Percentiles rank a stretch among this genome's conserved stretches.
phyloP scores from a whole-genome alignment of 768 basidiomycete species.

The Tricholoma furcatifolium region DNA sequence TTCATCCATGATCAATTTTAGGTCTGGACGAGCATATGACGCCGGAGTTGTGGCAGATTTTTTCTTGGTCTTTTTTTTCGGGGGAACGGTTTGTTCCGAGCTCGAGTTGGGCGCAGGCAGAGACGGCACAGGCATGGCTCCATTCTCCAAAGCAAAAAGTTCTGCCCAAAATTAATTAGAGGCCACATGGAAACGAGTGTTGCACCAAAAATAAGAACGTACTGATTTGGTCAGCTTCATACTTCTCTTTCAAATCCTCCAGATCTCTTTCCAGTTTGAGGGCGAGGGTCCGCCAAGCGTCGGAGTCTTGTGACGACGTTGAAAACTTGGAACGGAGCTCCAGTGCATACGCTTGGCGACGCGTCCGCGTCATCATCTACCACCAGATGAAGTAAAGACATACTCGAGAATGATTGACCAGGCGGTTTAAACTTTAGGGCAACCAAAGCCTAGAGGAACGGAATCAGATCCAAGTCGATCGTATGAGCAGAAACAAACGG shows the following conservation, averaged over 20 bases:
- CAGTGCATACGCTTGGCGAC: constrained; percentile 41
- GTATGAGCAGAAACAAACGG: constrained; percentile 14
- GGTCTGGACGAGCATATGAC: constrained; percentile 9
- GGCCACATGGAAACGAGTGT: constrained; percentile 12
- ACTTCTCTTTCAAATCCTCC: constrained; percentile 34
- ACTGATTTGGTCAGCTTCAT: constrained; percentile 44
- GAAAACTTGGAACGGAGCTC: constrained; percentile 38
- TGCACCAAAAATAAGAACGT: constrained; percentile 8
- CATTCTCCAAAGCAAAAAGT: constrained; percentile 22
- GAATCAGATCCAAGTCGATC: background rate
- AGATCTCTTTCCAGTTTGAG: constrained; percentile 41
- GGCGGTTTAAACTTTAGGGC: constrained; percentile 45
- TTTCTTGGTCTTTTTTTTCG: constrained; percentile 21
- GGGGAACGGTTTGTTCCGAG: constrained; percentile 9
- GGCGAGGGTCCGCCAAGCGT: constrained; percentile 40
- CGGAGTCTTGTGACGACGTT: constrained; percentile 18
- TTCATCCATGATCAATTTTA: constrained; percentile 20
- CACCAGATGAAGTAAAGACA: constrained; percentile 9
- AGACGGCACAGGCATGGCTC: constrained; percentile 15
- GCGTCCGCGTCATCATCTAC: background rate
- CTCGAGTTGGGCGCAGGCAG: constrained; percentile 10
- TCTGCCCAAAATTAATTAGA: constrained; percentile 1
- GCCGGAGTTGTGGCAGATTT: constrained; percentile 1
- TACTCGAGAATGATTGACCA: constrained; percentile 40
- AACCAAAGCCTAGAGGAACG: constrained; percentile 38